Base-by-base conservation (phyloP, 2,329 filamentous ascomycete species). In the Aspergillus quadrilineatus region DNA sequence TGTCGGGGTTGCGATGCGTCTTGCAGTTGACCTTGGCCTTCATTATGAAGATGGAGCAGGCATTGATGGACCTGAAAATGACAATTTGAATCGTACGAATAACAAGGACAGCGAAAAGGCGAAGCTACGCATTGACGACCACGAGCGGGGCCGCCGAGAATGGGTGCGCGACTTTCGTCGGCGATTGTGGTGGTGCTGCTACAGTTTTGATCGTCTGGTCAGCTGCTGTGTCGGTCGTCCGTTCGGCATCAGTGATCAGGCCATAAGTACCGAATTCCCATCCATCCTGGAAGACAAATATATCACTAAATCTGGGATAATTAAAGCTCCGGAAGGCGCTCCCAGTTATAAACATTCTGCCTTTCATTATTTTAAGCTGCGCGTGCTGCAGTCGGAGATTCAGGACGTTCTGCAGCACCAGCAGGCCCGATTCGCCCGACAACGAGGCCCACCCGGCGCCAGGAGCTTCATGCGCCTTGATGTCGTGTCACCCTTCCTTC, bases 111-210 rank as follows among this genome's bases (percentile, higher is more conserved):
- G 63, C 14, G 66, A 67, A 9, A 67, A 67, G 42, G 51, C 61
- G 7, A 73, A 65, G 53, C 62, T 63, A 54, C 75, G 70, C 56
- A 73, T 82, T 14, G 78, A 82, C 61, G 74, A 77, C 48, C 78
- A 79, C 55, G 81, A 89, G 78, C 73, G 87, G 72, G 80, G 88
- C 17, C 83, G 89, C 48, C 83, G 90, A 56, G 85, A 96, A 73
- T 97, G 91, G 82, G 82, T 91, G 39, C 86, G 93, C 52, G 94
- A 97, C 71, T 82, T 96, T 60, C 86, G 92, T 50, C 83, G 93
- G 55, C 84, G 93, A 32, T 79, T 97, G 12, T 97, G 92, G 92
- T 97, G 94, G 93, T 96, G 92, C 75, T 92, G 92, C 1, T 97
- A 97, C 74, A 93, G 90, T 4, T 85, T 97, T 54, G 93, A 97